A percentile compares a stretch with the other conserved stretches of the same genome.
Evolutionary conservation across 768 basidiomycete genomes (phyloP).

Genomic region (Cyclocybe cylindracea): DNA sequence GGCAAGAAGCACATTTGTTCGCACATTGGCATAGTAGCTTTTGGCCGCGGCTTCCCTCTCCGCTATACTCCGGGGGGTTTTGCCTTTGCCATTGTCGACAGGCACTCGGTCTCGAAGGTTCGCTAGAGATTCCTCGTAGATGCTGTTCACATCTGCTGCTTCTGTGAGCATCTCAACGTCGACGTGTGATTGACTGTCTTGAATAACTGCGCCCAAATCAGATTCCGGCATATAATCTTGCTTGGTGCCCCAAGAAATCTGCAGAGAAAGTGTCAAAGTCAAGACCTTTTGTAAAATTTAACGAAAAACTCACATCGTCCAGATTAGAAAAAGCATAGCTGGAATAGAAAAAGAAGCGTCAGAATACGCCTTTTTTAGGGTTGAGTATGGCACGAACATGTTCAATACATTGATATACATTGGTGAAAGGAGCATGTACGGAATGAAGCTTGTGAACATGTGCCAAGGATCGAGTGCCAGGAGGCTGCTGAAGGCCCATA

Average conservation of each 20-base stretch:
- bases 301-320: conserved; percentile 63
- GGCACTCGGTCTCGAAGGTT: conserved; percentile 53
- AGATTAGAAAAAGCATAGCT: conserved; percentile 88
- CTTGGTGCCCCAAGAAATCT: conserved; percentile 98
- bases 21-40: conserved; percentile 86
- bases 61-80: conserved; percentile 38
- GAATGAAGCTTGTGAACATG: conserved; percentile 87
- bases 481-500: conserved; percentile 75
- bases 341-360: background rate
- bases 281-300: conserved; percentile 4
- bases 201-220: conserved; percentile 83
- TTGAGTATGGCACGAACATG: conserved; percentile 51
- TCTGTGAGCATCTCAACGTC: conserved; percentile 86
- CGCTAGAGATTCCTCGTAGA: conserved; percentile 81
- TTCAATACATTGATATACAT: conserved; percentile 77
- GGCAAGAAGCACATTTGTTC: conserved; percentile 77
- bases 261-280: conserved; percentile 1
- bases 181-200: conserved; percentile 79
- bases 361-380: background rate
- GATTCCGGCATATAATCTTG: conserved; percentile 72
- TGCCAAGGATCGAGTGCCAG: conserved; percentile 97
- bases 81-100: conserved; percentile 27
- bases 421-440: conserved; percentile 86
- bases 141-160: conserved; percentile 77
- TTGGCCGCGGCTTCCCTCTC: conserved; percentile 76